Base-by-base conservation (phyloP, 495 filamentous ascomycete species). In the Tuber melanosporum region DNA sequence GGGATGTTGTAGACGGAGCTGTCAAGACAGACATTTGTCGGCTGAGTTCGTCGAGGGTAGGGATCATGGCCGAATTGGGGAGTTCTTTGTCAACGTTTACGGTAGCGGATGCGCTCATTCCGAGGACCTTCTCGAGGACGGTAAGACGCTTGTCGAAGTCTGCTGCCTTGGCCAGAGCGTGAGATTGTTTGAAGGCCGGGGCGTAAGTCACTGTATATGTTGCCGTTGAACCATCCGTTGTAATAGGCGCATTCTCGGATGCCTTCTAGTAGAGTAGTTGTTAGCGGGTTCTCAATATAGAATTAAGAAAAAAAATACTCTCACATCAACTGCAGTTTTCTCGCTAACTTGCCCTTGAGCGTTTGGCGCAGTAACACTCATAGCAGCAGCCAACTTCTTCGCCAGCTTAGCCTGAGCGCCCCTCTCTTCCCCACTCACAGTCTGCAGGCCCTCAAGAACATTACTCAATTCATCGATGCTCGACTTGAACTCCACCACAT, bases 91-190 rank as follows among this genome's bases (percentile, higher is more conserved):
- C 88, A 22, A 91, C 82, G 73, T 92, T 89, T 10, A 92, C 88
- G 78, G 93, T 88, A 7, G 89, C 87, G 9, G 90, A 87, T 19
- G 89, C 90, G 19, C 89, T 90, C 62, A 97, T 88, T 22, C 96
- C 96, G 71, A 98, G 89, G 2, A 91, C 88, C 72, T 90, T 90
- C 85, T 99, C 95, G 46, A 99, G 86, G 12, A 91, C 81, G 0
- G 91, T 86, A 5, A 99, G 87, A 7, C 95, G 91, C 46, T 88
- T 86, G 83, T 98, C 95, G 77, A 98, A 97, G 75, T 95, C 92
- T 41, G 94, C 93, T 9, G 93, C 93, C 81, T 93, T 92, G 32
- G 91, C 89, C 19, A 98, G 88, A 32, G 91, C 87, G 81, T 91
- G 89, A 15, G 86, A 89, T 79, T 90, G 86, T 71, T 90, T 86